These are phyloP conservation scores for Physaria fendleri DNA, from an alignment of 345 rosid genomes.

Conservation along the genomic window DNA sequence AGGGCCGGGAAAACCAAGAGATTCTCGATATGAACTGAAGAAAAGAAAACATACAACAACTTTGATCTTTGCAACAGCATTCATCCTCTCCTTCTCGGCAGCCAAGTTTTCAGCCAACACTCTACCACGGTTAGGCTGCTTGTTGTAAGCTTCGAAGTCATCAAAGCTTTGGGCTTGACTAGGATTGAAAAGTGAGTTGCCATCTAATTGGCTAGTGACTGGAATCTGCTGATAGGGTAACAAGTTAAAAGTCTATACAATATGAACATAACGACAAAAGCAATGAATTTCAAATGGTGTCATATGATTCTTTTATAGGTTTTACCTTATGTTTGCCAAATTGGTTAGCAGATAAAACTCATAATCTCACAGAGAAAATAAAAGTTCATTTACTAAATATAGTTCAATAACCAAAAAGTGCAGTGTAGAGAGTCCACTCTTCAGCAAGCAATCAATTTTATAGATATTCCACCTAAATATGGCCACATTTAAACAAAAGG, in stretches of 20 bases:
- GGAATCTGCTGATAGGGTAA: conserved; percentile 48
- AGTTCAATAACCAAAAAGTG: conserved; percentile 5
- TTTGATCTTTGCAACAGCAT: conserved; percentile 96
- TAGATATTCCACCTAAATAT: background rate
- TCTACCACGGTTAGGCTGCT: conserved; percentile 62
- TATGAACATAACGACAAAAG: background rate
- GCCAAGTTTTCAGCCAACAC: conserved; percentile 69
- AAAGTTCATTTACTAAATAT: conserved; percentile 16
- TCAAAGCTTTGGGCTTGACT: conserved; percentile 74
- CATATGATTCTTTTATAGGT: background rate
- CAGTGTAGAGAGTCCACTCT: conserved; percentile 15
- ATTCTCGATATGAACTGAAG: background rate
- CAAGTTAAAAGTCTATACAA: conserved; percentile 6
- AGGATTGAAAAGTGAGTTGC: conserved; percentile 54
- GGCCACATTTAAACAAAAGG: conserved; percentile 5
- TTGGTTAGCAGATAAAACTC: background rate
- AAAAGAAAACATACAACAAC: conserved; percentile 69
- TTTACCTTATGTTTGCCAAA: background rate
- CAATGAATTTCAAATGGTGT: background rate
- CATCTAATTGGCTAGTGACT: conserved; percentile 49
- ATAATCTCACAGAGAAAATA: background rate
- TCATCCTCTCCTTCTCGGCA: conserved; percentile 72
- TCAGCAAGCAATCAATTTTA: conserved; percentile 5
- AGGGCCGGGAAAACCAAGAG: background rate
- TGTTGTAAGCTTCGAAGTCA: conserved; percentile 66